Base-by-base conservation (phyloP, 129 eudicot species). In the Tanacetum coccineum region DNA sequence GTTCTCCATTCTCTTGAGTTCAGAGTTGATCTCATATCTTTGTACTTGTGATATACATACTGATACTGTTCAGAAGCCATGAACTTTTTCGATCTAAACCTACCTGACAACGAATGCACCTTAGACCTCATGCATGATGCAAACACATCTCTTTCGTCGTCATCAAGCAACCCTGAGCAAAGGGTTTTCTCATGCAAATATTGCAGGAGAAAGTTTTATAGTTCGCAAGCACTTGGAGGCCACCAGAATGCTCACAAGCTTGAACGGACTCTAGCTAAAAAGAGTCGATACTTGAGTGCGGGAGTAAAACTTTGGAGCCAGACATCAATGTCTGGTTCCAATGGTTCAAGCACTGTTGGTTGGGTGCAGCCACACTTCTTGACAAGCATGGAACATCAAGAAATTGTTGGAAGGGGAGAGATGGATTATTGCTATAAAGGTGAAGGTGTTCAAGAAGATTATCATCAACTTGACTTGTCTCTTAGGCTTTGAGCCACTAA, bases 191-290 rank as follows among this genome's bases (percentile, higher is more conserved):
- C 97, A 1, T 91, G 97, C 75, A 85, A 81, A 64, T 91, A 83
- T 71, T 91, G 97, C 72, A 67, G 83, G 39, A 83, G 97, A 56
- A 91, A 85, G 55, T 91, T 91, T 25, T 74, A 75, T 46, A 87
- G 94, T 56, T 91, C 97, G 0, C 97, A 91, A 72, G 97, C 97
- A 2, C 87, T 91, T 9, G 97, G 97, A 21, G 97, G 97, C 42
- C 97, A 91, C 76, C 97, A 91, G 64, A 91, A 91, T 62, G 97
- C 97, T 2, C 97, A 91, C 82, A 91, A 85, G 72, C 85, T 91
- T 21, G 97, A 91, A 50, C 74, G 97, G 18, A 83, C 85, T 32
- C 40, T 91, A 47, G 93, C 93, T 40, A 87, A 87, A 86, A 91
- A 83, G 68, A 81, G 83, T 70, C 68, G 84, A 74, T 87, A 81